Base-by-base conservation (phyloP, 1,284 basidiomycete species). In the Apiotrichum veenhuisii region DNA sequence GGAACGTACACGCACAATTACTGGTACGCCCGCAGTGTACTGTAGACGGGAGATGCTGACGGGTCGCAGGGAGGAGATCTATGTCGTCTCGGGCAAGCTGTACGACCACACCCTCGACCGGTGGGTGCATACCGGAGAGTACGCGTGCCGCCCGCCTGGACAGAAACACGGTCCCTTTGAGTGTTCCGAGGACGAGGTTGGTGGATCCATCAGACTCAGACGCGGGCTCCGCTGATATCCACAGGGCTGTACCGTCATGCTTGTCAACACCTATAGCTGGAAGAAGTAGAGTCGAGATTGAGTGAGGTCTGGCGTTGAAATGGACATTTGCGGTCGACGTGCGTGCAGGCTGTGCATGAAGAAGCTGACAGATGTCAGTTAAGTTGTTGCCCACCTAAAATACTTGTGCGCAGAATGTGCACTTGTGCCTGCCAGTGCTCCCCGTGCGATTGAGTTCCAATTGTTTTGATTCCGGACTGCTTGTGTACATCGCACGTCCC, bases 51-150 rank as follows among this genome's bases (percentile, higher is more conserved):
- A 14, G 12, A 9, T 20, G 23, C 41, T 42, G 40, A 42, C 40
- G 15, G 15, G 12, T 38, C 22, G 17, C 45, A 46, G 45, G 45
- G 61, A 62, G 50, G 61, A 62, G 47, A 57, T 62, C 42, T 54
- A 50, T 36, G 52, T 62, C 23, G 50, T 62, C 25, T 54, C 52
- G 18, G 61, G 61, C 40, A 38, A 51, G 23, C 56, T 83, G 76
- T 11, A 74, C 79, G 8, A 81, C 73, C 20, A 77, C 80, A 26
- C 82, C 86, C 54, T 87, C 84, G 34, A 87, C 79, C 54, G 57
- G 11, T 62, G 61, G 61, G 58, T 62, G 2, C 40, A 20, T 5
- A 33, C 54, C 1, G 61, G 61, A 12, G 61, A 62, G 37, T 62
- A 62, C 33, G 54, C 53, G 14, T 62, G 61, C 36, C 51, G 61